Evolutionary conservation across 768 basidiomycete genomes (phyloP), one percentile per base, ranked within the genome.

Genomic region (Tephrocybe sp.): DNA sequence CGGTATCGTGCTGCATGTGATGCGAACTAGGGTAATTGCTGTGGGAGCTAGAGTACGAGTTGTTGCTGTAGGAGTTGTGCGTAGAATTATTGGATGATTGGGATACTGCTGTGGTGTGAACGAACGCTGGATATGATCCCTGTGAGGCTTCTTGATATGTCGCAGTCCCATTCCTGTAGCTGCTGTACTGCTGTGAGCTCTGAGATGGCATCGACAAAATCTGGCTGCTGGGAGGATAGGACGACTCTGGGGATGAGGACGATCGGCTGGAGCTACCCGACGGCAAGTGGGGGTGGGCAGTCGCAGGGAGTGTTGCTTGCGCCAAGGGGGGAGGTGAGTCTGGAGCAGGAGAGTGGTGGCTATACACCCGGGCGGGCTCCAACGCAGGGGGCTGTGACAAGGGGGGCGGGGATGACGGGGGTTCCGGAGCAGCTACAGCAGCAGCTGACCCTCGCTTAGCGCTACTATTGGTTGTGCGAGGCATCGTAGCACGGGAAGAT

Each of bases 401-500:
- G 0, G 73, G 68, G 6, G 70, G 68, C 2, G 67, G 61, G 2
- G 53, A 54, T 24, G 57, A 53, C 4, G 57, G 57, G 38, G 65
- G 54, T 49, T 65, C 52, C 49, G 64, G 22, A 27, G 60, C 25
- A 53, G 64, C 52, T 54, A 64, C 38, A 38, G 68, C 42, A 55
- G 66, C 36, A 38, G 66, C 44, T 37, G 66, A 52, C 18, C 61
- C 44, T 54, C 69, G 66, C 61, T 69, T 61, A 54, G 59, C 52
- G 1, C 22, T 42, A 27, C 50, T 52, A 37, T 59, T 64, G 57
- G 67, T 62, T 13, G 66, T 65, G 45, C 78, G 76, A 27, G 74
- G 72, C 43, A 78, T 76, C 10, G 80, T 77, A n/a, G 80, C 77
- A 33, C 85, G 76, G 1, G 82, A 78, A 0, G 86, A 82, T 60